Conservation (phyloP, 2,329 filamentous ascomycete genomes). For the Botrytis elliptica region DNA sequence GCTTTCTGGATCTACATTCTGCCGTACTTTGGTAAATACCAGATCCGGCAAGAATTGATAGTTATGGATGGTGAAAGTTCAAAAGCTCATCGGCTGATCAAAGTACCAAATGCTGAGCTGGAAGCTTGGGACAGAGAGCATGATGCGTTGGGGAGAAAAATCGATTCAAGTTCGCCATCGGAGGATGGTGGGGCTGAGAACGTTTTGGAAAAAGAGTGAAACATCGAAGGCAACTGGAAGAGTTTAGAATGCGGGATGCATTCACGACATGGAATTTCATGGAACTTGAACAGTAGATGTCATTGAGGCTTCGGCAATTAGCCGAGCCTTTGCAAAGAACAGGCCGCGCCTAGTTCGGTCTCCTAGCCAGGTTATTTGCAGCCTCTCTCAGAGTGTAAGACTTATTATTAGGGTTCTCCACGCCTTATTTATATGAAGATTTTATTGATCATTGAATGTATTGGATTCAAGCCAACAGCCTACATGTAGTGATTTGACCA, state of each 20-base stretch:
- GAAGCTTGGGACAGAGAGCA: conserved; percentile 58
- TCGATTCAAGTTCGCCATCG: neutral
- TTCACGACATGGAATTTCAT: conserved; percentile 22
- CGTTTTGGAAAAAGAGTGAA: neutral
- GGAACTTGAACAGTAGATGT: neutral
- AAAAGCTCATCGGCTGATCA: conserved; percentile 50
- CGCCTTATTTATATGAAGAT: too few species aligned
- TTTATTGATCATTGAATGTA: too few species aligned
- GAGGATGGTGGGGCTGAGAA: neutral
- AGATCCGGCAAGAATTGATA: conserved; percentile 55
- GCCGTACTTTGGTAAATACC: conserved; percentile 53
- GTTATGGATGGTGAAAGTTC: conserved; percentile 48
- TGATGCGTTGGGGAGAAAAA: conserved; percentile 43
- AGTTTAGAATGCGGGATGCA: neutral
- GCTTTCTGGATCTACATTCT: conserved; percentile 56
- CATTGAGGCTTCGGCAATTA: neutral
- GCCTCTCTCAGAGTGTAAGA: neutral
- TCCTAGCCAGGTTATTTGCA: neutral
- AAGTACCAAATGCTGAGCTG: conserved; percentile 52
- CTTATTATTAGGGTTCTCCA: neutral
- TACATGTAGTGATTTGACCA: too few species aligned
- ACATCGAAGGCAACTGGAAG: too few species aligned
- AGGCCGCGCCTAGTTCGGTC: too few species aligned
- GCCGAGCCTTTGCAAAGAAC: conserved; percentile 19
- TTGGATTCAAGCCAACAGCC: too few species aligned